Evolutionary conservation across 2,329 filamentous ascomycete species (phyloP).

Genomic region (Ophiocordyceps camponoti-rufipedis): DNA sequence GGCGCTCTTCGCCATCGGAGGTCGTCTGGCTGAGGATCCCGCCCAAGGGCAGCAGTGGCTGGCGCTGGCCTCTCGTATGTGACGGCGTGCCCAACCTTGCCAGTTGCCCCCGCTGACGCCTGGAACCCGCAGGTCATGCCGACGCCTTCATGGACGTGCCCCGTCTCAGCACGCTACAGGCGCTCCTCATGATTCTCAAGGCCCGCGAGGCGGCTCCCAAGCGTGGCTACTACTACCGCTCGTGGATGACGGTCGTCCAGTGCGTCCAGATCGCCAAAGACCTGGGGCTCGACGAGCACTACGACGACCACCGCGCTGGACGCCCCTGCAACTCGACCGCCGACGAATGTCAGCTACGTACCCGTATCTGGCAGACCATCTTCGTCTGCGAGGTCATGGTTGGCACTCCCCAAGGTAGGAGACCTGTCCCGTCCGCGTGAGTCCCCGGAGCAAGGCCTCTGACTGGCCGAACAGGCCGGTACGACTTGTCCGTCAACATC

Average conservation of each 20-base stretch:
- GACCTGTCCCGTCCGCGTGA: too few species aligned
- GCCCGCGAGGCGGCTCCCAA: constrained; percentile 84
- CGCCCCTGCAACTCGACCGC: constrained; percentile 48
- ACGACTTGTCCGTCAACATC: constrained; percentile 57
- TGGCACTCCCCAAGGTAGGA: constrained; percentile 70
- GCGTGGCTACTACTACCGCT: constrained; percentile 88
- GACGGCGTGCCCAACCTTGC: neutral
- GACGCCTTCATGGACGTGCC: constrained; percentile 89
- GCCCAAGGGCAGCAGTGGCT: constrained; percentile 84
- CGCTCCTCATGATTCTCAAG: constrained; percentile 71
- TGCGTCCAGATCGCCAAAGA: constrained; percentile 90
- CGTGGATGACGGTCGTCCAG: constrained; percentile 90
- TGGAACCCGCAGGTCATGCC: constrained; percentile 47
- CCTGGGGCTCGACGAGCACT: constrained; percentile 74
- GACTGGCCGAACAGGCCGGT: constrained; percentile 37
- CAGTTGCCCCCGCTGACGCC: neutral
- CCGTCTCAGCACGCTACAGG: constrained; percentile 79
- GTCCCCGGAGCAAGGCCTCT: neutral
- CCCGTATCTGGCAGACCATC: constrained; percentile 75
- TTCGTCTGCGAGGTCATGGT: constrained; percentile 84
- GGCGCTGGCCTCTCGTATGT: constrained; percentile 61
- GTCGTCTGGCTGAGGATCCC: constrained; percentile 65
- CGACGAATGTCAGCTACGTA: constrained; percentile 68
- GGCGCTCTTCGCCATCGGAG: constrained; percentile 78
- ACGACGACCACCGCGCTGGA: constrained; percentile 56